Evolutionary conservation across 2,329 filamentous ascomycete species (phyloP).

Genomic region (Hypoxylon sp.): DNA sequence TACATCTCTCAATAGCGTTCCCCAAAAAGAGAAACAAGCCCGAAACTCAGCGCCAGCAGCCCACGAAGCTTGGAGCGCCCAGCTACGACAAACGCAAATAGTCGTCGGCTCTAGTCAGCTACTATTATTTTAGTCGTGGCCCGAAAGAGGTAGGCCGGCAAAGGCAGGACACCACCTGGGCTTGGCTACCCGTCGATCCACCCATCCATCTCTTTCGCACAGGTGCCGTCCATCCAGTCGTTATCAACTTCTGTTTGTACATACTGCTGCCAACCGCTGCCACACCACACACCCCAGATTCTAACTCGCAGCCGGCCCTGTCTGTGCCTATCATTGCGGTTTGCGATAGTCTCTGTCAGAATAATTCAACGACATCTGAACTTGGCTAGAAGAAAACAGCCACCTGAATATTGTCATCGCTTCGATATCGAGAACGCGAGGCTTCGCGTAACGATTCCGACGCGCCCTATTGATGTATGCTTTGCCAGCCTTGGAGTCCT

Average conservation of each 20-base stretch:
- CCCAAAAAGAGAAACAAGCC: constrained; percentile 22
- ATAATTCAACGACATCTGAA: constrained; percentile 38
- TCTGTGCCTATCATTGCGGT: constrained; percentile 44
- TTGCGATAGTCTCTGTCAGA: constrained; percentile 36
- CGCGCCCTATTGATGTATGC: constrained; percentile 19
- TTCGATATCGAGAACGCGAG: constrained; percentile 30
- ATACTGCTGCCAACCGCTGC: constrained; percentile 49
- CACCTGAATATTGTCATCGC: constrained; percentile 21
- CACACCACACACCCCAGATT: constrained; percentile 50
- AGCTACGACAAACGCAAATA: constrained; percentile 30
- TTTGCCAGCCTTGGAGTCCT: constrained; percentile 12
- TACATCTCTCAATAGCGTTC: constrained; percentile 22
- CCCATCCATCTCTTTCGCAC: constrained; percentile 44
- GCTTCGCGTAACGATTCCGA: constrained; percentile 22
- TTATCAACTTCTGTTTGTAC: constrained; percentile 44
- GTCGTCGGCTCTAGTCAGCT: constrained; percentile 31
- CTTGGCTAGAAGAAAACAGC: constrained; percentile 25
- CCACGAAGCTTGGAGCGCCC: constrained; percentile 27
- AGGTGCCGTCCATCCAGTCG: constrained; percentile 46
- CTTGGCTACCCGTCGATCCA: constrained; percentile 51
- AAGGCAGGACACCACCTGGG: constrained; percentile 44
- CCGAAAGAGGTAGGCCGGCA: constrained; percentile 43
- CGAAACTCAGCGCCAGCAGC: constrained; percentile 34
- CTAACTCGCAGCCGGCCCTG: constrained; percentile 49
- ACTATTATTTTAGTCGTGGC: constrained; percentile 27